Evolutionary conservation across 495 filamentous ascomycete species (phyloP), one percentile per base, ranked within the genome.

Genomic region (Pseudomonodictys pantanalensis): DNA sequence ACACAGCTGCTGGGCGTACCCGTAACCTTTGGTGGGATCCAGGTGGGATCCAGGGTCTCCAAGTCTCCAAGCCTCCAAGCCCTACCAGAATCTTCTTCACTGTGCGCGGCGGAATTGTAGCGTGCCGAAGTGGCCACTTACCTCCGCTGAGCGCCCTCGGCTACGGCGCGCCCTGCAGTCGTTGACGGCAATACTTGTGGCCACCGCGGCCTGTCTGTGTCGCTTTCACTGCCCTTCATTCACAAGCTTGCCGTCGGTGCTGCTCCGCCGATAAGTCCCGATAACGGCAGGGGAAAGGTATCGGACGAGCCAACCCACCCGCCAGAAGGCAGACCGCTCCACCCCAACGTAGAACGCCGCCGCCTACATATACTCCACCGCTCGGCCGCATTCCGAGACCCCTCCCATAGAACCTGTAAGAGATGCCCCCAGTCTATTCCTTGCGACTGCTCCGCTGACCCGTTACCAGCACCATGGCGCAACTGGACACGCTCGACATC

Each of bases 401-500:
- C 12, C 9, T 15, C 46, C 38, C 35, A 10, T 42, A 58, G 29
- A 26, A 53, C 47, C 43, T 55, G 48, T 45, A 35, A 20, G 33
- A n/a, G 18, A 45, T 9, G 20, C 33, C 1, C 50, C 44, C 26
- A 5, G 29, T 10, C 25, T 24, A 20, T 43, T 33, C 30, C n/a
- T 12, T 17, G 12, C 3, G 8, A 10, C 50, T 22, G n/a, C 50
- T 49, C 52, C 38, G 33, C 47, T 57, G 24, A 60, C 50, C 17
- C 23, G 23, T 26, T 42, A 30, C 33, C 38, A 39, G 22, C 64
- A 78, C 52, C 60, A 98, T 98, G 93, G 88, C 92, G 60, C 89
- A 96, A 81, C 86, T 98, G 69, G 93, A 98, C 70, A 95, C 90
- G 3, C 78, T 97, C 75, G 93, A 98, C 79, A 77, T 97, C 59